phyloP scores from a whole-genome alignment of 306 rosid species.

The Rosa lucieae region DNA sequence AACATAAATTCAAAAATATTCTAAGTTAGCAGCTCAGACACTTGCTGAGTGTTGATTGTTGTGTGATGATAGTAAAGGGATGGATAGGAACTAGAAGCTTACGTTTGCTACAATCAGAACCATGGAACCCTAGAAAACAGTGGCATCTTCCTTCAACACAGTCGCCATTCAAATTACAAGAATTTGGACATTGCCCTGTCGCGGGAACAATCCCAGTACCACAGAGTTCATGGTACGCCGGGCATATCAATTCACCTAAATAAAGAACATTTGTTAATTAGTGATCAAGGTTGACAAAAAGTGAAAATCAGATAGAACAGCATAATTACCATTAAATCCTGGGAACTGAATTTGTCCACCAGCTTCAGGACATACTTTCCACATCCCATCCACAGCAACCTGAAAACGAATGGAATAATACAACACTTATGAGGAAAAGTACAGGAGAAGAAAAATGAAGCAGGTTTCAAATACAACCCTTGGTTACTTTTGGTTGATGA shows the following conservation, averaged over 20 bases:
- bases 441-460: neutral
- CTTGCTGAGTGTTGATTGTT: slow-evolving; percentile 1
- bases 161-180: slow-evolving; percentile 87
- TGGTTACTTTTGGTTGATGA: neutral
- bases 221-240: slow-evolving; percentile 85
- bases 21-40: slow-evolving; percentile 12
- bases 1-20: slow-evolving; percentile 10
- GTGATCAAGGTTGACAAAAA: neutral
- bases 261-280: slow-evolving; percentile 13
- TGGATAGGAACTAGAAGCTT: slow-evolving; percentile 39
- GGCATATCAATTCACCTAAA: slow-evolving; percentile 84
- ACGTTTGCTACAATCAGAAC: slow-evolving; percentile 83
- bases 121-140: slow-evolving; percentile 82
- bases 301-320: slow-evolving; percentile 18
- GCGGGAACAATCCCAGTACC: slow-evolving; percentile 43
- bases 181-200: slow-evolving; percentile 66
- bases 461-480: neutral
- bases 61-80: slow-evolving; percentile 1
- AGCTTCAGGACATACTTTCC: slow-evolving; percentile 83
- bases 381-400: slow-evolving; percentile 92
- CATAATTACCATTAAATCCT: slow-evolving; percentile 70
- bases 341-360: slow-evolving; percentile 87
- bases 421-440: neutral
- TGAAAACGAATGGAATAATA: slow-evolving; percentile 25
- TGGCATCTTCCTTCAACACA: slow-evolving; percentile 87